Conservation (phyloP, 306 rosid genomes). For the Aeschynomene evenia region DNA sequence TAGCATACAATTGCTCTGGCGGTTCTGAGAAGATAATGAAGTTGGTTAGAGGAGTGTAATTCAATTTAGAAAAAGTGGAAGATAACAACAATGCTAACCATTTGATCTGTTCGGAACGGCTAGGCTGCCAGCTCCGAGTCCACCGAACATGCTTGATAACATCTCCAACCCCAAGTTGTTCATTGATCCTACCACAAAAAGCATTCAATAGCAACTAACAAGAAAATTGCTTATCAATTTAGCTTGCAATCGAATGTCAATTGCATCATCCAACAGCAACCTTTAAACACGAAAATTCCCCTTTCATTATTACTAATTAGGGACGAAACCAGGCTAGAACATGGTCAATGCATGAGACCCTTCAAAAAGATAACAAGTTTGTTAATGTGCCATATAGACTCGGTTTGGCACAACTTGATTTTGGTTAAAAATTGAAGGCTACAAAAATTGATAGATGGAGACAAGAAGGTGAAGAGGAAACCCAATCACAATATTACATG, state of each 20-base stretch:
- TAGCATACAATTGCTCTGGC: slow-evolving; percentile 80
- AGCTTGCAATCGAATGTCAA: slow-evolving; percentile 9
- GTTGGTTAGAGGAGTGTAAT: background rate
- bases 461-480: slow-evolving; percentile 8
- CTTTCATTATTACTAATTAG: background rate
- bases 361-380: background rate
- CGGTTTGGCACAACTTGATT: background rate
- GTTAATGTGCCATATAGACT: background rate
- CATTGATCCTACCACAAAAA: slow-evolving; percentile 40
- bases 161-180: slow-evolving; percentile 65
- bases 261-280: slow-evolving; percentile 26
- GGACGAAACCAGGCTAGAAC: too few relatives aligned
- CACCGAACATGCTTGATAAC: slow-evolving; percentile 88
- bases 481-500: background rate
- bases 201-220: slow-evolving; percentile 14
- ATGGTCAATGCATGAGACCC: background rate
- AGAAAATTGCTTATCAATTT: background rate
- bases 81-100: slow-evolving; percentile 46
- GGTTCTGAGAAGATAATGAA: slow-evolving; percentile 53
- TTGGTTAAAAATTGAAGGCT: background rate
- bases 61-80: slow-evolving; percentile 15
- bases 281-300: background rate
- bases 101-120: slow-evolving; percentile 69
- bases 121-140: slow-evolving; percentile 79
- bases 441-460: background rate